Evolutionary conservation across 495 filamentous ascomycete species (phyloP).

Genomic region (Neurospora sp.): DNA sequence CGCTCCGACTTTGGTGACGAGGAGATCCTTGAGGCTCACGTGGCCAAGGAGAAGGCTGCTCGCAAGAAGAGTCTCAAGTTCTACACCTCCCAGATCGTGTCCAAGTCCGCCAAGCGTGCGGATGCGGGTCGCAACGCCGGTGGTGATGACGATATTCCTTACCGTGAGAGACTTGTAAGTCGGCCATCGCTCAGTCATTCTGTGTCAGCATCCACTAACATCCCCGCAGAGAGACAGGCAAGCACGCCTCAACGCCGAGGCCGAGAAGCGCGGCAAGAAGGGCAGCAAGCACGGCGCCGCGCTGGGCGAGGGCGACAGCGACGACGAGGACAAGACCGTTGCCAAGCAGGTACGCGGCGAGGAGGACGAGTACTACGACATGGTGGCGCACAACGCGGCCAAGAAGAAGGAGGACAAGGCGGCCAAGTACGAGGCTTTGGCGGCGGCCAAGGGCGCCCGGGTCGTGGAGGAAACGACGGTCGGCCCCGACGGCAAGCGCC

Average conservation of each 20-base stretch:
- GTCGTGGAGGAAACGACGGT: slow-evolving; percentile 53
- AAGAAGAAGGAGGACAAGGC: slow-evolving; percentile 69
- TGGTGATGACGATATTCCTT: slow-evolving; percentile 85
- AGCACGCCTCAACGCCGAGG: slow-evolving; percentile 73
- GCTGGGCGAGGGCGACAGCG: slow-evolving; percentile 48
- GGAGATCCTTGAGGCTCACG: slow-evolving; percentile 33
- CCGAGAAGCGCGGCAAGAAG: slow-evolving; percentile 70
- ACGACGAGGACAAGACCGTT: slow-evolving; percentile 45
- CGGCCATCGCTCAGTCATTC: neutral
- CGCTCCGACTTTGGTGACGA: slow-evolving; percentile 60
- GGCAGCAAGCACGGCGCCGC: slow-evolving; percentile 47
- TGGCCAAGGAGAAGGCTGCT: slow-evolving; percentile 67
- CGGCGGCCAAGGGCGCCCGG: slow-evolving; percentile 36
- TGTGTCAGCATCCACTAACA: neutral
- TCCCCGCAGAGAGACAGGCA: slow-evolving; percentile 54
- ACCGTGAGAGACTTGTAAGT: slow-evolving; percentile 63
- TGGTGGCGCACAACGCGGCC: slow-evolving; percentile 57
- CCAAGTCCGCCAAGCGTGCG: slow-evolving; percentile 78
- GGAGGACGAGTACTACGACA: slow-evolving; percentile 81
- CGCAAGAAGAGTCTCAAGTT: slow-evolving; percentile 86
- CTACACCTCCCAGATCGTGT: slow-evolving; percentile 91
- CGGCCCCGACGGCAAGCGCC: slow-evolving; percentile 68
- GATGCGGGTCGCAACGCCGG: slow-evolving; percentile 74
- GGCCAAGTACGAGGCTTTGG: slow-evolving; percentile 32
- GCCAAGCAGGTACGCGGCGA: slow-evolving; percentile 38